A percentile compares a stretch with the other conserved stretches of the same genome.
phyloP scores from a whole-genome alignment of 495 filamentous ascomycete species.

The Aspergillus campestris region DNA sequence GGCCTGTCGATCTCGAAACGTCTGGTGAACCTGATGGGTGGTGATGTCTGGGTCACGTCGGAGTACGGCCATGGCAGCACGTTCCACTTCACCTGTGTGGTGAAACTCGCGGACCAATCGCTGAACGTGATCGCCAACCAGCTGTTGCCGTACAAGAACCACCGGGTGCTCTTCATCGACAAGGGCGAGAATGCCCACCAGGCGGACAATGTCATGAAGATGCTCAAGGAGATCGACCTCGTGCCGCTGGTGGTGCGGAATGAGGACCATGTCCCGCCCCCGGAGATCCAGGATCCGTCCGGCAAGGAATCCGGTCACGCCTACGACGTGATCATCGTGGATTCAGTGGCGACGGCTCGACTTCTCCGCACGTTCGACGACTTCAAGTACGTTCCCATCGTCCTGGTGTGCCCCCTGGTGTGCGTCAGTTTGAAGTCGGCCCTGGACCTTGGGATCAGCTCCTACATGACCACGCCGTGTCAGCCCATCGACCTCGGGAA shows the following conservation, averaged over 20 bases:
- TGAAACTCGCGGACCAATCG: slow-evolving; percentile 78
- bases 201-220: slow-evolving; percentile 65
- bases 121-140: slow-evolving; percentile 73
- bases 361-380: slow-evolving; percentile 79
- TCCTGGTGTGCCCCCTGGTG: slow-evolving; percentile 83
- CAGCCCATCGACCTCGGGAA: slow-evolving; percentile 93
- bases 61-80: slow-evolving; percentile 87
- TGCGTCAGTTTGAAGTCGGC: slow-evolving; percentile 91
- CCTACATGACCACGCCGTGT: slow-evolving; percentile 98
- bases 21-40: slow-evolving; percentile 94
- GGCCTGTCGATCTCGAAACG: slow-evolving; percentile 95
- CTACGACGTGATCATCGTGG: slow-evolving; percentile 97
- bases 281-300: slow-evolving; percentile 48
- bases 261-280: slow-evolving; percentile 49
- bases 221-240: slow-evolving; percentile 72
- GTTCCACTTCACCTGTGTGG: slow-evolving; percentile 95
- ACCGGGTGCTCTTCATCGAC: slow-evolving; percentile 94
- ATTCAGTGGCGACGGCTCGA: slow-evolving; percentile 84
- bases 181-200: slow-evolving; percentile 71
- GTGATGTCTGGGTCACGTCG: slow-evolving; percentile 94
- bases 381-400: slow-evolving; percentile 96
- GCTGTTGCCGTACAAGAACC: slow-evolving; percentile 75
- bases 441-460: slow-evolving; percentile 91
- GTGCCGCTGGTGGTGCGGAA: slow-evolving; percentile 74
- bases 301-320: slow-evolving; percentile 52